Base-by-base conservation (phyloP, 1,284 basidiomycete genomes). In the Ceratobasidium sp. region DNA sequence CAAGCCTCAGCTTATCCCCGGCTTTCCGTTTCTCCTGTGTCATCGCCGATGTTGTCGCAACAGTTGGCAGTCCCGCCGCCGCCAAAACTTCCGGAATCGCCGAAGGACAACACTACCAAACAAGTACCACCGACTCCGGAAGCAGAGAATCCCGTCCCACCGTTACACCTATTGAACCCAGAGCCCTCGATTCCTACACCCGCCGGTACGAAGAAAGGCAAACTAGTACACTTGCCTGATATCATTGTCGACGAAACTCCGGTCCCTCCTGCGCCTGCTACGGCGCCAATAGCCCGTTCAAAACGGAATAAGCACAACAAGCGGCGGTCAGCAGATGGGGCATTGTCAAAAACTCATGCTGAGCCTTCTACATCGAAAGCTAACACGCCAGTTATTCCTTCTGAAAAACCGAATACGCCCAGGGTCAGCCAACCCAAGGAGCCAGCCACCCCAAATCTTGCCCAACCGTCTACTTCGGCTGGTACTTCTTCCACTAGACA, bases 301-400 rank as follows among this genome's bases (percentile, higher is more conserved):
- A 57, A 59, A 23, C 26, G n/a, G 9, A 33, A 28, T 1, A 65
- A 56, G 10, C 62, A 28, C 40, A 28, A 44, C 17, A 50, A 57
- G 28, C 73, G 62, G 12, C 46, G 73, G 28, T 75, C 73, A 40
- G 50, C 73, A 7, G 73, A 75, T 15, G 61, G 46, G 2, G 59
- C 23, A 2, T 40, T 28, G 20, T 26, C 70, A 20, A 38, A 61
- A 23, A 23, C 44, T 15, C n/a, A 50, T 2, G 40, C 13, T 20
- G 68, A 28, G 15, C 10, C 73, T 3, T 5, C n/a, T 15, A 9
- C 50, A n/a, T 15, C 50, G 3, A 9, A 28, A 9, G 23, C 33
- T 12, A 23, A 17, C 9, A 2, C 46, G 12, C 28, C 62, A 23
- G 26, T 3, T 42, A 40, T 28, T 54, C 5, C 73, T 56, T 50